phyloP scores from a whole-genome alignment of 1,284 basidiomycete species.

The Waitea zeae region DNA sequence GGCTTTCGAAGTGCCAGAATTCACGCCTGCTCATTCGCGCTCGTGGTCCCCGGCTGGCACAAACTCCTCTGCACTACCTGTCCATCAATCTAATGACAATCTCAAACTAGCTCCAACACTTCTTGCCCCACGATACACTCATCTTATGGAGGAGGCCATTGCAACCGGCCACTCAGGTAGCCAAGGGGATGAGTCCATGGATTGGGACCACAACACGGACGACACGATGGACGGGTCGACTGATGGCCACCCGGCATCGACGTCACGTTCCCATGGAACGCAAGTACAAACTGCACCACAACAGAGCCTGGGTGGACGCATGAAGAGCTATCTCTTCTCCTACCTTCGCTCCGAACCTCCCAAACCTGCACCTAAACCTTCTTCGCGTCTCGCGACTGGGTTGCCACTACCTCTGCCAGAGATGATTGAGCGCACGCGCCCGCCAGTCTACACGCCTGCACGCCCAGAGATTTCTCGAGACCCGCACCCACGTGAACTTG shows the following conservation, averaged over 20 bases:
- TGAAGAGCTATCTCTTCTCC: background rate
- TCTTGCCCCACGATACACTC: slow-evolving; percentile 35
- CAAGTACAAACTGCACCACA: no score
- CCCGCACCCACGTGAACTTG: slow-evolving; percentile 24
- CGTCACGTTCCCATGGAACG: no score
- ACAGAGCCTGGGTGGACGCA: background rate
- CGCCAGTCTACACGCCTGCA: slow-evolving; percentile 38
- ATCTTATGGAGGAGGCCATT: slow-evolving; percentile 33
- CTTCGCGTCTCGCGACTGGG: slow-evolving; percentile 10
- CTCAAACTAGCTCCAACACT: slow-evolving; percentile 21
- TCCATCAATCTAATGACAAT: slow-evolving; percentile 3
- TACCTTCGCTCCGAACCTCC: background rate
- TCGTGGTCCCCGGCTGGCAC: slow-evolving; percentile 5
- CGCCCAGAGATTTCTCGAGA: slow-evolving; percentile 9
- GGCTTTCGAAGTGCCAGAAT: slow-evolving; percentile 20
- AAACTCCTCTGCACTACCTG: slow-evolving; percentile 3
- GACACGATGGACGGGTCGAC: background rate
- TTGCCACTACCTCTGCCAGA: slow-evolving; percentile 36
- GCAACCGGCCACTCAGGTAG: slow-evolving; percentile 8
- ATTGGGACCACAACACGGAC: background rate
- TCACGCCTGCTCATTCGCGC: slow-evolving; percentile 21
- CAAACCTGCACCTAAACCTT: no score
- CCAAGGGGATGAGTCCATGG: background rate
- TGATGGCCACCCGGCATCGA: no score
- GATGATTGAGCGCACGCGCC: slow-evolving; percentile 27